Conservation (phyloP, 2,329 filamentous ascomycete genomes). For the Xenoacremonium recifei region DNA sequence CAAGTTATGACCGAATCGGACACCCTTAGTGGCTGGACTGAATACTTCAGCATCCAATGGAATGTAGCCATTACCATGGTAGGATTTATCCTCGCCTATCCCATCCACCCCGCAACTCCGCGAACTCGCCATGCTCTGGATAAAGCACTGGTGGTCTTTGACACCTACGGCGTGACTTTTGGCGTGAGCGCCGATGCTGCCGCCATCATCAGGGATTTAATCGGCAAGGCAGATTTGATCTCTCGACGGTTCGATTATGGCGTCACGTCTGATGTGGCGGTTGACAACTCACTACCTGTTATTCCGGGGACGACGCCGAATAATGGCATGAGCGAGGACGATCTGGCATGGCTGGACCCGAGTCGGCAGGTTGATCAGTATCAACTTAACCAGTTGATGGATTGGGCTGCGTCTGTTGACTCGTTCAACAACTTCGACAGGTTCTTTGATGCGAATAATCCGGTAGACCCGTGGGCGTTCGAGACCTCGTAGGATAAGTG, state of each 20-base stretch:
- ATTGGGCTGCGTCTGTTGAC: conserved; percentile 27
- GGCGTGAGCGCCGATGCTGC: conserved; percentile 38
- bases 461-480: conserved; percentile 2
- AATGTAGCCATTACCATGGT: conserved; percentile 31
- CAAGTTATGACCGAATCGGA: conserved; percentile 20
- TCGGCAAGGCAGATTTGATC: neutral
- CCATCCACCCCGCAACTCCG: conserved; percentile 18
- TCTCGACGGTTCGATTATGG: neutral
- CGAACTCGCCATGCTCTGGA: conserved; percentile 28
- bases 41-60: conserved; percentile 27
- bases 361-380: conserved; percentile 12
- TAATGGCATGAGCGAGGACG: conserved; percentile 9
- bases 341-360: conserved; percentile 21
- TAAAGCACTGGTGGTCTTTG: conserved; percentile 36
- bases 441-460: conserved; percentile 15
- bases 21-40: conserved; percentile 25
- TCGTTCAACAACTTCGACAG: conserved; percentile 24
- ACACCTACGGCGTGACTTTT: conserved; percentile 36
- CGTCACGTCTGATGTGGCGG: neutral
- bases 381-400: conserved; percentile 22
- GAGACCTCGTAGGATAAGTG: no score
- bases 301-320: no score
- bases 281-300: no score
- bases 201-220: conserved; percentile 15
- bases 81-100: conserved; percentile 32